Evolutionary conservation across 305 asterid species (phyloP).

Genomic region (Ilex paraguariensis): DNA sequence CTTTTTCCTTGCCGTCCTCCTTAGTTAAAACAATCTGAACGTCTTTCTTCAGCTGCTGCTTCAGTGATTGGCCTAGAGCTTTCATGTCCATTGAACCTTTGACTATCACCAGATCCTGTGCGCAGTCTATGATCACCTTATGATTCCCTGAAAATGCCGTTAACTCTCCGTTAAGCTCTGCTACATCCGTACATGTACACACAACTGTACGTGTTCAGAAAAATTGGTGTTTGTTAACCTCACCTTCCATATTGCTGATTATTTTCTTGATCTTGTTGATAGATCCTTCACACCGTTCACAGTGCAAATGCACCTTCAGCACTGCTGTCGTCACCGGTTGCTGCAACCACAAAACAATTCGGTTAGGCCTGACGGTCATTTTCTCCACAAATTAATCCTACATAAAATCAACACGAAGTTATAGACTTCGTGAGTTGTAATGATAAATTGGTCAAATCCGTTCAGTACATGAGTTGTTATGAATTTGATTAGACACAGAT

Average conservation of each 20-base stretch:
- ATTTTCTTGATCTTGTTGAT: constrained; percentile 45
- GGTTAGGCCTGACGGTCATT: no score
- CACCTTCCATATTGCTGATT: constrained; percentile 61
- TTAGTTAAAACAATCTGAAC: constrained; percentile 55
- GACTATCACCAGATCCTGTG: constrained; percentile 66
- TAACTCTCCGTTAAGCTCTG: neutral
- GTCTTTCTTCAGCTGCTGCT: constrained; percentile 54
- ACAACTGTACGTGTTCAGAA: neutral
- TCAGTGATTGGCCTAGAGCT: constrained; percentile 46
- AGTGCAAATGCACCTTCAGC: constrained; percentile 58
- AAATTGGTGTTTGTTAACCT: neutral
- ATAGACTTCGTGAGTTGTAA: no score
- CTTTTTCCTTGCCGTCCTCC: constrained; percentile 34
- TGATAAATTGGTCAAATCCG: no score
- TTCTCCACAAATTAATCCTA: no score
- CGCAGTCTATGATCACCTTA: constrained; percentile 52
- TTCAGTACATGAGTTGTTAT: no score
- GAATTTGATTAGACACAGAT: no score
- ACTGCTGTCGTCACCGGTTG: constrained; percentile 53
- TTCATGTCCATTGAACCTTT: constrained; percentile 83
- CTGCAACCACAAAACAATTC: constrained; percentile 22
- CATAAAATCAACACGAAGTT: no score
- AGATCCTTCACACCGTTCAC: constrained; percentile 92
- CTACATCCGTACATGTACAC: neutral
- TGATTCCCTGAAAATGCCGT: constrained; percentile 40